phyloP scores from a whole-genome alignment of 257 asterid species.

The Salvia hispanica region DNA sequence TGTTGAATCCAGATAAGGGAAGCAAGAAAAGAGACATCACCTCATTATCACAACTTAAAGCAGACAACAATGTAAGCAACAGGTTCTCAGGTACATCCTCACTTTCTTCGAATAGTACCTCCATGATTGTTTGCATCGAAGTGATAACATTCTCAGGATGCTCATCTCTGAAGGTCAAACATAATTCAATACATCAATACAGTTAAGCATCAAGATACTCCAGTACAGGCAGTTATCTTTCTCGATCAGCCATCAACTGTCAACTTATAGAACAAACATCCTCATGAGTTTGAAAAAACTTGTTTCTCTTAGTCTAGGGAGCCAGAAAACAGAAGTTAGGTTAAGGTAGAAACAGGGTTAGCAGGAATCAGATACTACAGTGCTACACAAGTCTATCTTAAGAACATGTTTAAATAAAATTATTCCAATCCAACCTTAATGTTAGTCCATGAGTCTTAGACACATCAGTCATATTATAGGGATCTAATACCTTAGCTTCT shows the following conservation, averaged over 20 bases:
- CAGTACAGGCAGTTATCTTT: constrained; percentile 17
- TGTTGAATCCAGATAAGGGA: constrained; percentile 20
- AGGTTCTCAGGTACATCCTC: constrained; percentile 86
- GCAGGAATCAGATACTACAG: constrained; percentile 6
- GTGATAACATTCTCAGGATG: constrained; percentile 79
- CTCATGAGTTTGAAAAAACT: constrained; percentile 19
- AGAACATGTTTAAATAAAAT: constrained; percentile 13
- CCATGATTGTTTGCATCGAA: constrained; percentile 96
- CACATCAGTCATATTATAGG: constrained; percentile 8
- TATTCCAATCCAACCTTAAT: constrained; percentile 1
- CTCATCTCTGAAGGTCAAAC: constrained; percentile 57
- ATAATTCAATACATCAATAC: constrained; percentile 26
- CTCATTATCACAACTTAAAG: constrained; percentile 72
- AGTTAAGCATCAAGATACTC: constrained; percentile 17
- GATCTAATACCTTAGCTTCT: constrained; percentile 8
- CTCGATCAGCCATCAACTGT: constrained; percentile 8
- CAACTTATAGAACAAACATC: constrained; percentile 12
- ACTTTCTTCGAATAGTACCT: constrained; percentile 84
- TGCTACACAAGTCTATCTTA: not conserved
- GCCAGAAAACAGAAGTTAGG: not conserved
- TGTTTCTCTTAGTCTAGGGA: constrained; percentile 3
- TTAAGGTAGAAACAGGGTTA: constrained; percentile 10
- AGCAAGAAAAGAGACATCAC: constrained; percentile 42
- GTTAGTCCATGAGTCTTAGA: constrained; percentile 10
- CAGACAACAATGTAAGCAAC: constrained; percentile 64